A percentile compares a stretch with the other conserved stretches of the same genome.
Conservation (phyloP, 1,284 basidiomycete species). For the Boletus austroedulis region DNA sequence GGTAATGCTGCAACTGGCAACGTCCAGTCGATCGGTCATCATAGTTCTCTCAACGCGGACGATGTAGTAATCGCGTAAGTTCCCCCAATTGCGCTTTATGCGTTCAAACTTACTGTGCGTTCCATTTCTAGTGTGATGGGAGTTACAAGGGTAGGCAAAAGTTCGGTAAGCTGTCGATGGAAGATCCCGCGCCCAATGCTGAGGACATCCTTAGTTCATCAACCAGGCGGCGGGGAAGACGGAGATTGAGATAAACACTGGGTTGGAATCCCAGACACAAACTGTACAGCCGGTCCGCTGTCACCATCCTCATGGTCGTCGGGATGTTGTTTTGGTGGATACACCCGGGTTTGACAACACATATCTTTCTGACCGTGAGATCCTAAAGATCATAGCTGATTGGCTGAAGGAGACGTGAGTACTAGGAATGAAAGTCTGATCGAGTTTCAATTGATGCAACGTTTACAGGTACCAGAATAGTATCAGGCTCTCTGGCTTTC, state of each 20-base stretch:
- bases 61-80: constrained; percentile 24
- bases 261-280: constrained; percentile 9
- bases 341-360: constrained; percentile 30
- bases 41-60: not conserved
- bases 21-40: not conserved
- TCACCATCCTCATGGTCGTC: too few species aligned
- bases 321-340: constrained; percentile 19
- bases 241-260: not conserved
- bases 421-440: too few species aligned
- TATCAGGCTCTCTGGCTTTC: constrained; percentile 12
- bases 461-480: too few species aligned
- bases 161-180: constrained; percentile 29
- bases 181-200: not conserved
- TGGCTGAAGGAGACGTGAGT: too few species aligned
- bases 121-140: constrained; percentile 41
- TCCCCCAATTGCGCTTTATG: not conserved
- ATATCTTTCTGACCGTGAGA: constrained; percentile 9
- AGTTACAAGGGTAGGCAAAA: constrained; percentile 40
- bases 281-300: constrained; percentile 12
- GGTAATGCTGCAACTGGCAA: not conserved
- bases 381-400: constrained; percentile 16
- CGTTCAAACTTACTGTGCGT: not conserved
- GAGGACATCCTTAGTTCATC: constrained; percentile 17
- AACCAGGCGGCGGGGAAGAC: constrained; percentile 15
- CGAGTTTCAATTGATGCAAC: too few species aligned